phyloP scores from a whole-genome alignment of 106 monocot genomes.

The Hemerocallis citrina region DNA sequence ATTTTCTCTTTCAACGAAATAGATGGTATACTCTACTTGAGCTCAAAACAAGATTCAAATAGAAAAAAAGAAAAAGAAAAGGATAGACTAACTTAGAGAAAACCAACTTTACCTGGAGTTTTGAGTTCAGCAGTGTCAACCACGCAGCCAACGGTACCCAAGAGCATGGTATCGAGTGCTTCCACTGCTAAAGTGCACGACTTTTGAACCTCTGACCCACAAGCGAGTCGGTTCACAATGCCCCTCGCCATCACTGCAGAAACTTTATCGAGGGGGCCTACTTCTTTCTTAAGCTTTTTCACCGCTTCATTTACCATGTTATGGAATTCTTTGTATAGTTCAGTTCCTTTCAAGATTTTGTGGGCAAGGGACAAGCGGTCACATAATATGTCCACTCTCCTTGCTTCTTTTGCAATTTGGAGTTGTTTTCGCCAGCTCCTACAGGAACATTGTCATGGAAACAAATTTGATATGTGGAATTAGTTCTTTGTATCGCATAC shows the following conservation, averaged over 20 bases:
- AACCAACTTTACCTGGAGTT: constrained; percentile 18
- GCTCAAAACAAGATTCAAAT: too few relatives aligned
- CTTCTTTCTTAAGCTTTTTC: constrained; percentile 48
- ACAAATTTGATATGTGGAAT: too few relatives aligned
- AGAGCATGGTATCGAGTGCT: constrained; percentile 23
- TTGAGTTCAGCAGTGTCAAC: constrained; percentile 7
- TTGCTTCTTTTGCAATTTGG: constrained; percentile 36
- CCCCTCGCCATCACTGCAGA: constrained; percentile 41
- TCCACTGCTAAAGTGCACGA: constrained; percentile 31
- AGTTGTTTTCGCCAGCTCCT: constrained; percentile 52
- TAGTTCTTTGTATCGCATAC: too few relatives aligned
- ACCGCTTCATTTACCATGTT: constrained; percentile 31
- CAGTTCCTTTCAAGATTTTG: constrained; percentile 36
- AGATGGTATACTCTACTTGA: too few relatives aligned
- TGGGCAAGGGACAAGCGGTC: constrained; percentile 32
- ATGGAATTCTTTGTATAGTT: constrained; percentile 32
- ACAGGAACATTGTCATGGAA: not conserved
- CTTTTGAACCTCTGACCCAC: constrained; percentile 50
- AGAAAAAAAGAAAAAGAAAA: too few relatives aligned
- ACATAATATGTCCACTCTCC: constrained; percentile 45
- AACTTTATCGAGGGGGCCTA: constrained; percentile 41
- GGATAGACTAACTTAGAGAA: too few relatives aligned
- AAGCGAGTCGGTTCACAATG: constrained; percentile 50
- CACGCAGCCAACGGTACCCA: constrained; percentile 3
- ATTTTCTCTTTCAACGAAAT: too few relatives aligned